Percentiles rank a stretch among this genome's conserved stretches.
Conservation (phyloP, 2,329 filamentous ascomycete genomes). For the Corniculantispora saksenae region DNA sequence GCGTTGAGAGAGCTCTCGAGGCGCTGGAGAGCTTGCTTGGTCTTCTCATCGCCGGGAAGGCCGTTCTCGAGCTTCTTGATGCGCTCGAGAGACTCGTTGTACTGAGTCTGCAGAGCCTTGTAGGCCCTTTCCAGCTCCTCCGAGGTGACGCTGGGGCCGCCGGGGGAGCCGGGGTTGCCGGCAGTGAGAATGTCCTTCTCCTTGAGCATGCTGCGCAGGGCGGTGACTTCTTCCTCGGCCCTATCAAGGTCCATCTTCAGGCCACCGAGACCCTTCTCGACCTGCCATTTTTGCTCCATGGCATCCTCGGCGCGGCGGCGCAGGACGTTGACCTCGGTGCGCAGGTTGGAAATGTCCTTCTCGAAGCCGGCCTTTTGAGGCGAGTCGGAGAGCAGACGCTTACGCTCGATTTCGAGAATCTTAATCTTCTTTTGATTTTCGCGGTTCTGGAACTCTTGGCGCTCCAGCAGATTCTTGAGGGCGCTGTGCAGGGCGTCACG, state of each 20-base stretch:
- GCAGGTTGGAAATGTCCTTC: constrained; percentile 75
- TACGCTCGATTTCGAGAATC: constrained; percentile 75
- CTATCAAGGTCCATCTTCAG: constrained; percentile 96
- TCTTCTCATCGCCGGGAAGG: constrained; percentile 56
- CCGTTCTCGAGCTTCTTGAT: constrained; percentile 64
- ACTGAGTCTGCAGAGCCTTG: constrained; percentile 71
- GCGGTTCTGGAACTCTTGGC: constrained; percentile 81
- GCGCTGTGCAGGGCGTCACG: constrained; percentile 88
- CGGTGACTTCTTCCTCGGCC: constrained; percentile 86
- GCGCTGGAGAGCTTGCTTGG: constrained; percentile 61
- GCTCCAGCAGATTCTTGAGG: constrained; percentile 79
- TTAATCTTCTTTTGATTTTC: constrained; percentile 81
- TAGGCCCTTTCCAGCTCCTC: constrained; percentile 74
- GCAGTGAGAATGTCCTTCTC: constrained; percentile 82
- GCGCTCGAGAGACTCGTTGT: constrained; percentile 64
- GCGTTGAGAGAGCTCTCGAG: constrained; percentile 69
- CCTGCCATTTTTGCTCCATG: constrained; percentile 93
- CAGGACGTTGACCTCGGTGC: constrained; percentile 81
- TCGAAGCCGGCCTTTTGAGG: constrained; percentile 80
- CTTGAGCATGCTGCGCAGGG: constrained; percentile 74
- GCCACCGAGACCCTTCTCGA: constrained; percentile 84
- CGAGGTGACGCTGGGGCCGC: constrained; percentile 55
- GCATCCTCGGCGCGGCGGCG: constrained; percentile 89
- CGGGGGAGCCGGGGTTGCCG: constrained; percentile 32
- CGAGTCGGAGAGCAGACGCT: constrained; percentile 67